Evolutionary conservation across 2,329 filamentous ascomycete species (phyloP).

Genomic region (Penicillium frequentans): DNA sequence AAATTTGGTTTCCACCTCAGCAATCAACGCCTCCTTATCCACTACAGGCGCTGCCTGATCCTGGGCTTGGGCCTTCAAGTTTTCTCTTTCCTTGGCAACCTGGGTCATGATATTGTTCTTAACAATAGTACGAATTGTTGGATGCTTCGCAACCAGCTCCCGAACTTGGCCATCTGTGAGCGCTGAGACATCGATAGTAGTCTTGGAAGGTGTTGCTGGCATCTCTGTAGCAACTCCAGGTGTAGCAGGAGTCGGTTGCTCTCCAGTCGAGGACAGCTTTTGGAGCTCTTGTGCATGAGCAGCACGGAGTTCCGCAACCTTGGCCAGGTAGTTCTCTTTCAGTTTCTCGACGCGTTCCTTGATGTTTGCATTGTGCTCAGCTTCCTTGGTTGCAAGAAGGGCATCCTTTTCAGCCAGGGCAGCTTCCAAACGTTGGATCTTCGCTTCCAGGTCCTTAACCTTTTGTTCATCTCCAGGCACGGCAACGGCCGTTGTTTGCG

Average conservation of each 20-base stretch:
- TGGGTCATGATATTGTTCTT: slow-evolving; percentile 58
- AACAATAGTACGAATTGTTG: slow-evolving; percentile 51
- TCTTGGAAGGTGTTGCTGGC: slow-evolving; percentile 31
- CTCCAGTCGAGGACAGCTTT: slow-evolving; percentile 45
- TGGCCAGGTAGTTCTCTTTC: slow-evolving; percentile 69
- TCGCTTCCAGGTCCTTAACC: slow-evolving; percentile 62
- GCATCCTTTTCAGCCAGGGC: slow-evolving; percentile 52
- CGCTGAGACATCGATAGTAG: slow-evolving; percentile 37
- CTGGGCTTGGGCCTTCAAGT: slow-evolving; percentile 28
- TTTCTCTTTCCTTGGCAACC: slow-evolving; percentile 41
- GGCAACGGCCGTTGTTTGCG: slow-evolving; percentile 22
- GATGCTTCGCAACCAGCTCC: slow-evolving; percentile 52
- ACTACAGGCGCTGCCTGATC: slow-evolving; percentile 24
- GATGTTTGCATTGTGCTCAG: slow-evolving; percentile 50
- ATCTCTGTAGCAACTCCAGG: slow-evolving; percentile 19
- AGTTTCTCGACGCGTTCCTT: slow-evolving; percentile 56
- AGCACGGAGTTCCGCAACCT: slow-evolving; percentile 58
- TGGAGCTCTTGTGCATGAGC: slow-evolving; percentile 53
- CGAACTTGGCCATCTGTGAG: slow-evolving; percentile 52
- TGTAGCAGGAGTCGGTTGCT: slow-evolving; percentile 33
- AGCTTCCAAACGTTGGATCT: slow-evolving; percentile 54
- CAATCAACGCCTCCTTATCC: slow-evolving; percentile 35
- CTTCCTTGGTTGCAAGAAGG: slow-evolving; percentile 48
- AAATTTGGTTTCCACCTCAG: slow-evolving; percentile 40
- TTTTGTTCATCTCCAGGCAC: slow-evolving; percentile 53